Evolutionary conservation across 2,329 filamentous ascomycete species (phyloP), one percentile per base, ranked within the genome.

Genomic region (Phialophora macrospora): DNA sequence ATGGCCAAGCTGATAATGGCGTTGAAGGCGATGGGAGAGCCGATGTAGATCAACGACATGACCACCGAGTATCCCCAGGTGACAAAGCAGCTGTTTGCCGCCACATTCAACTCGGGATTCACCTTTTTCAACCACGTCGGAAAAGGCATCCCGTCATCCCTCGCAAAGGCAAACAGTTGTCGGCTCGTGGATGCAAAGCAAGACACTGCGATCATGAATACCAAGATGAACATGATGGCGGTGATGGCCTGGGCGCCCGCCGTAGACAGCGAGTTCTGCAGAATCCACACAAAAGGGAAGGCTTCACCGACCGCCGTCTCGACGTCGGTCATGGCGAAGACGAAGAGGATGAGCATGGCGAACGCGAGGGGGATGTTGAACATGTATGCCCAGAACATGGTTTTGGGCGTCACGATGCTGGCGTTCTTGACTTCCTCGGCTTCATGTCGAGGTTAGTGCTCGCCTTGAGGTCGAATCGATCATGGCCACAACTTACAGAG

Each of bases 391-490:
- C 77, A 79, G 60, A 80, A 74, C 63, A 84, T 65, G 9, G 58
- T 57, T 22, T 77, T 73, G 0, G 82, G 82, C 2, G 83, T 79
- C 59, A 79, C 79, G 28, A 76, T 70, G 2, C 78, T 76, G 1
- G 82, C 80, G 46, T 83, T 77, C 49, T 79, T 77, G 34, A 83
- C 79, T 70, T 84, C 82, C 71, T 84, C 82, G 4, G 81, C 79
- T 71, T n/a, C 28, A 6, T 28, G n/a, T 55, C 28, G 20, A 34
- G 14, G 48, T 60, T 26, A 60, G 58, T 60, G 46, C 20, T 24
- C 41, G 48, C 26, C 22, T 20, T n/a, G 8, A 9, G 34, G 12
- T 26, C 24, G 56, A 17, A 1, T 11, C 12, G 14, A n/a, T 8
- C 1, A n/a, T n/a, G 12, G 38, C 17, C 17, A 8, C 17, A 26